A percentile compares a stretch with the other conserved stretches of the same genome.
phyloP scores from a whole-genome alignment of 441 rosid species.

The Adansonia gregorii region DNA sequence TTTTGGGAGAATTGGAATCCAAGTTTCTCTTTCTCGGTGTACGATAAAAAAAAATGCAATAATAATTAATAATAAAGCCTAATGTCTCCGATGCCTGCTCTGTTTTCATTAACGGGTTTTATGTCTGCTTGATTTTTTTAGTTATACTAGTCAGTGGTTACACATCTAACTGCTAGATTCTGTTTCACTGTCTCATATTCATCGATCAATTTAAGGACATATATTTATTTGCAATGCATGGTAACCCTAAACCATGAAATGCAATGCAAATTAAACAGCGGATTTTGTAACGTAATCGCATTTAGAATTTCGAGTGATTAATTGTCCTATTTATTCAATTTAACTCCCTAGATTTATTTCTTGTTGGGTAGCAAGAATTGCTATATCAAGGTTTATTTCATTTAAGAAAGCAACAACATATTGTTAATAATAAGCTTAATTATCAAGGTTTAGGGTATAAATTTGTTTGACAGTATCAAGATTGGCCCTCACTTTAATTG shows the following conservation, averaged over 20 bases:
- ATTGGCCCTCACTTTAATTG: slow-evolving; percentile 12
- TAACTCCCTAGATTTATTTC: background rate
- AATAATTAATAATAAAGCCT: background rate
- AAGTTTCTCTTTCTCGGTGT: background rate
- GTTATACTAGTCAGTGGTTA: background rate
- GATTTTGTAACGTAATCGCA: background rate
- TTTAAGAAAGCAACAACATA: background rate
- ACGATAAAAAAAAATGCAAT: slow-evolving; percentile 14
- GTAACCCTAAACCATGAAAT: background rate
- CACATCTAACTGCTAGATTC: slow-evolving; percentile 32
- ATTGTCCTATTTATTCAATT: background rate
- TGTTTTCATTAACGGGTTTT: slow-evolving; percentile 21
- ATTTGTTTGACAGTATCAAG: background rate
- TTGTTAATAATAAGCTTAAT: background rate
- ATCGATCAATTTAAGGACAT: background rate
- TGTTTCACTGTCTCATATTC: background rate
- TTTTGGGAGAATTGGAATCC: background rate
- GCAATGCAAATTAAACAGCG: too few relatives aligned
- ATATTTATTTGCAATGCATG: background rate
- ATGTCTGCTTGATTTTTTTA: slow-evolving; percentile 25
- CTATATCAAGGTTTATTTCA: background rate
- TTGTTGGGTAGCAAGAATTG: background rate
- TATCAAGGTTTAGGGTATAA: background rate
- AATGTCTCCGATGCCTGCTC: slow-evolving; percentile 30
- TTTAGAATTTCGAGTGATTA: too few relatives aligned